Base-by-base conservation (phyloP, 1,139 yeast species). In the Candida mesenterica region DNA sequence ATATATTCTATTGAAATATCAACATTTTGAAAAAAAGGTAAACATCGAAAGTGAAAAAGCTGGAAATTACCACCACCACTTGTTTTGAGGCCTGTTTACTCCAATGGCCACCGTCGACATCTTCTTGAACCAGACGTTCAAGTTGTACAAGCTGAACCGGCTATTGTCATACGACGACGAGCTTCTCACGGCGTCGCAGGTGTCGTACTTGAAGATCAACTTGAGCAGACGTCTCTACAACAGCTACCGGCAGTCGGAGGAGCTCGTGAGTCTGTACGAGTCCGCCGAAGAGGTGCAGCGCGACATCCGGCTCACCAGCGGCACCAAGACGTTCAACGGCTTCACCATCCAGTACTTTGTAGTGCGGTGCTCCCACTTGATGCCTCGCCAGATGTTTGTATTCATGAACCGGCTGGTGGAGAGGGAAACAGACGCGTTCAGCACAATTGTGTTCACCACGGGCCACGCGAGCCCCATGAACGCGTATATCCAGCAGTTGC, bases 71-170 rank as follows among this genome's bases (percentile, higher is more conserved):
- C n/a, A n/a, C n/a, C n/a, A n/a, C n/a, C n/a, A n/a, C n/a, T n/a
- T n/a, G n/a, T n/a, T n/a, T n/a, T n/a, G n/a, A n/a, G n/a, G n/a
- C n/a, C n/a, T n/a, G n/a, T n/a, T n/a, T n/a, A n/a, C n/a, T n/a
- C 22, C 22, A 19, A 28, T 28, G 31, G 14, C 28, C 8, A 17
- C 22, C 13, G 24, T 22, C 26, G 20, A 30, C 25, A 36, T 45
- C 28, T 44, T 45, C 28, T 30, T 44, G 18, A 40, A 44, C 40
- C 48, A 44, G 33, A 40, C 48, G 24, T 47, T 46, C 40, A 44
- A 40, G 40, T 32, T 47, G 12, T 36, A 39, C 38, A 46, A 43
- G 28, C 37, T 32, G 39, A 36, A 30, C 31, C 33, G 36, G 12
- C 34, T 30, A 8, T 15, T 38, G 13, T 31, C 37, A 9, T 10